Percentiles rank a stretch among this genome's conserved stretches.
phyloP scores from a whole-genome alignment of 805 yeast genomes.

The Blastobotrys muscicola region DNA sequence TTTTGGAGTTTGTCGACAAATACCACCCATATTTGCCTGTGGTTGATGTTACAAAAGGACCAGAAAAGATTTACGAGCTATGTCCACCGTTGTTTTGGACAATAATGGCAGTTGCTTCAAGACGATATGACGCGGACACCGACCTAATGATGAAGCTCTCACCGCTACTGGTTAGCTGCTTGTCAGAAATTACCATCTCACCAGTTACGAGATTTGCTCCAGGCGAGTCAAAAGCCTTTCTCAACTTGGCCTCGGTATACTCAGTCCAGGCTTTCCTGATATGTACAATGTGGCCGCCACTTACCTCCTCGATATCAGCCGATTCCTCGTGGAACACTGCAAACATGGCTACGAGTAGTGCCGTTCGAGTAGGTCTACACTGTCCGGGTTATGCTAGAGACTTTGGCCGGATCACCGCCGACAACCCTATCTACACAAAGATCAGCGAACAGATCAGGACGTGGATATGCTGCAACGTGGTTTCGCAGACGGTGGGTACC shows the following conservation, averaged over 20 bases:
- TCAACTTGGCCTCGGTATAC: constrained; percentile 84
- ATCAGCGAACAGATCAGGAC: constrained; percentile 75
- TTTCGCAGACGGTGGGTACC: constrained; percentile 81
- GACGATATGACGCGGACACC: constrained; percentile 41
- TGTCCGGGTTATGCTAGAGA: constrained; percentile 55
- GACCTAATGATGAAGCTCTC: constrained; percentile 52
- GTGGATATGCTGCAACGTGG: constrained; percentile 90
- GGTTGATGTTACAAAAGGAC: constrained; percentile 72
- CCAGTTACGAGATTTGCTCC: constrained; percentile 68
- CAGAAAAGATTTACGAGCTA: constrained; percentile 64
- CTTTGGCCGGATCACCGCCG: constrained; percentile 38
- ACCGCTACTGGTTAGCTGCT: constrained; percentile 59
- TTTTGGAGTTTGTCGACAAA: constrained; percentile 55
- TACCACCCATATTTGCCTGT: constrained; percentile 86
- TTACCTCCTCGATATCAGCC: constrained; percentile 87
- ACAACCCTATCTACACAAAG: constrained; percentile 27
- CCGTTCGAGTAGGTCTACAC: constrained; percentile 84
- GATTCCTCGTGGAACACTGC: constrained; percentile 94
- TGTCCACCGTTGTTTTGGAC: constrained; percentile 95
- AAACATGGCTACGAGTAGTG: constrained; percentile 88
- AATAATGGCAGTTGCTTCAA: constrained; percentile 70
- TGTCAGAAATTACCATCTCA: constrained; percentile 81
- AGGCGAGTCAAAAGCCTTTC: constrained; percentile 43
- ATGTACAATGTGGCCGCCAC: constrained; percentile 92
- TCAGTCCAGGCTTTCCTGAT: constrained; percentile 88